These are phyloP conservation scores for Diaporthe humulicola DNA, from an alignment of 2,329 filamentous ascomycete genomes.

Conservation along the genomic window DNA sequence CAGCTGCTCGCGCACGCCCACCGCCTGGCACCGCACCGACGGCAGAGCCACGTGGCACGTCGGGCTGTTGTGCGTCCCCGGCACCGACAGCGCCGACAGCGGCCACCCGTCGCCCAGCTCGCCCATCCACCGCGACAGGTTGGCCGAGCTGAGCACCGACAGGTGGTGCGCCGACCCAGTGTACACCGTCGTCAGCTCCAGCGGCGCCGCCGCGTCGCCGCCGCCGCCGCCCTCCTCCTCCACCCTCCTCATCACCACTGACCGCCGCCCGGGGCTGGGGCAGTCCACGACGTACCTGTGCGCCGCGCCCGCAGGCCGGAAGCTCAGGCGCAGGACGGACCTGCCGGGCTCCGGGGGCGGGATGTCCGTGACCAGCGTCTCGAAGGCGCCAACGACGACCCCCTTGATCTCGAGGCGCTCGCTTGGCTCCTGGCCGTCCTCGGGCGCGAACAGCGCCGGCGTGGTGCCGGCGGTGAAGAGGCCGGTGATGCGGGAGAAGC, in stretches of 20 bases:
- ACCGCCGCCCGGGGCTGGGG: slow-evolving; percentile 72
- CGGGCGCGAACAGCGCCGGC: slow-evolving; percentile 36
- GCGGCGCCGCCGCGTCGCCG: slow-evolving; percentile 39
- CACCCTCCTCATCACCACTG: slow-evolving; percentile 47
- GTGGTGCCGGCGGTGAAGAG: slow-evolving; percentile 57
- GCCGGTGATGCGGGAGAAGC: slow-evolving; percentile 46
- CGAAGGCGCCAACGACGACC: slow-evolving; percentile 77
- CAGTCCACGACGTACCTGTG: slow-evolving; percentile 80
- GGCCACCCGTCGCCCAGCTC: slow-evolving; percentile 78
- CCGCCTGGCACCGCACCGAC: slow-evolving; percentile 92
- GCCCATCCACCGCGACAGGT: slow-evolving; percentile 84
- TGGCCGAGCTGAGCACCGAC: slow-evolving; percentile 78
- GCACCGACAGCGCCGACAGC: slow-evolving; percentile 86
- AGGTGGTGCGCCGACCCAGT: slow-evolving; percentile 67
- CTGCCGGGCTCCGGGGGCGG: slow-evolving; percentile 67
- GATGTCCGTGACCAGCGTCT: slow-evolving; percentile 73
- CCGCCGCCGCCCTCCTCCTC: slow-evolving; percentile 15
- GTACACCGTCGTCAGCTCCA: slow-evolving; percentile 77
- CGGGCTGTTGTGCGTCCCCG: slow-evolving; percentile 95
- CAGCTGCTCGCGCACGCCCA: slow-evolving; percentile 82
- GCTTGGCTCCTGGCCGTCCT: slow-evolving; percentile 48
- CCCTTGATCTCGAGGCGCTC: slow-evolving; percentile 69
- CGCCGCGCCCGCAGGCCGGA: slow-evolving; percentile 68
- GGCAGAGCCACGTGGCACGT: slow-evolving; percentile 88
- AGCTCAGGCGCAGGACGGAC: slow-evolving; percentile 80